Evolutionary conservation across 2,329 filamentous ascomycete genomes (phyloP), one percentile per base, ranked within the genome.

Genomic region (Phialophora verrucosa): DNA sequence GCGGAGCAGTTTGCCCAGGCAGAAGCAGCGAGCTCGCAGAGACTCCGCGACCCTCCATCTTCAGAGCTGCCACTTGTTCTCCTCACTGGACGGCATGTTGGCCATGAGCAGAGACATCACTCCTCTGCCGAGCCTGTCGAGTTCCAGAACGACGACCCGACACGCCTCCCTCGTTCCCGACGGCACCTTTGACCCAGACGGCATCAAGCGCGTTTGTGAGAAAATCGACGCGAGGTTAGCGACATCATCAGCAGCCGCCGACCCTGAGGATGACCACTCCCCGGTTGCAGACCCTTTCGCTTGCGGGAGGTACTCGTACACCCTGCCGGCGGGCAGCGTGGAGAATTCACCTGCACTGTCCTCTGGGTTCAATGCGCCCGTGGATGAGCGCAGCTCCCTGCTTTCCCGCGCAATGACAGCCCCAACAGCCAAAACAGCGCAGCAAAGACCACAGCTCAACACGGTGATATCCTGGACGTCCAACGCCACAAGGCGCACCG

Each of bases 401-500:
- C 20, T 27, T 14, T 12, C 55, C 29, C 42, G 31, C 29, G 29
- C 49, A 11, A 17, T 29, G 20, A 29, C 62, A 27, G 23, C n/a
- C 14, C n/a, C 38, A 3, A 17, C 42, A 12, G 12, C 23, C 11
- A 42, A 17, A 20, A 25, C 14, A 14, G 31, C 14, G 20, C 25
- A 5, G 4, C 31, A 51, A 27, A 23, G 44, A 31, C 68, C 75
- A 56, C 61, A 76, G 44, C 75, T 77, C 23, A 73, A 76, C 25
- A 81, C 79, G 4, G 76, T 81, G 7, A 81, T 82, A 51, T 79
- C 82, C 66, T 83, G 81, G 81, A 83, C 80, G 1, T 79, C 79
- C 0, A 75, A 78, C 7, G 77, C 77, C 10, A 81, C 80, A 4
- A 78, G 81, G 11, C 73, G 78, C 8, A 75, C 75, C 23, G 80